Base-by-base conservation (phyloP, 176 grass and related monocot genomes). In the Phoenix roebelenii region DNA sequence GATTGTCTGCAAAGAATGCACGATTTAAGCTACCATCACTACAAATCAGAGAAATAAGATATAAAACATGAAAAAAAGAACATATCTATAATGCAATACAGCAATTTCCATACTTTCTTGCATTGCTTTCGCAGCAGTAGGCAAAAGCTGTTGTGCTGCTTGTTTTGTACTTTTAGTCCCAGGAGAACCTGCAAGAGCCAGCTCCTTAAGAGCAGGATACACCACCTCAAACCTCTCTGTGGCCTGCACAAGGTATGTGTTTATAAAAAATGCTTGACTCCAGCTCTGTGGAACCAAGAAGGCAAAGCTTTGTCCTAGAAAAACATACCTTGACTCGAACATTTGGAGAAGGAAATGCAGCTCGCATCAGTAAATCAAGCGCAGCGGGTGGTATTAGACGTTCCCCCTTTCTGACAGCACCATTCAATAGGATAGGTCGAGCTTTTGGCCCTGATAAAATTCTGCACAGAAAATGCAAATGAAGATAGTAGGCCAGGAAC, bases 211-310 rank as follows among this genome's bases (percentile, higher is more conserved):
- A 74, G 66, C 60, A 26, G 88, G 88, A 56, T 99, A 99, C 48
- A 86, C 79, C 12, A 57, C 67, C 77, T 89, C 88, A 79, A 85
- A 99, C 61, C 94, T 99, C 54, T 99, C 94, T 49, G 88, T 98
- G 59, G 94, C 88, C 93, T 98, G 60, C 50, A 88, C 18, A 67
- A 50, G 16, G 6, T 35, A 30, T 9, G 1, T 24, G 0, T 30
- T 60, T 60, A 44, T 44, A 2, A 12, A 44, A 12, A 44, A 44
- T 44, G 35, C 35, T 44, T 3, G 9, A 44, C 35, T 44, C 35
- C 35, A 44, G 10, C 10, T 44, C 0, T 44, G 35, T 44, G 35
- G 35, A 44, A 44, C 35, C 9, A 44, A 44, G 35, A 44, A 44
- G 35, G 35, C 35, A 44, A 44, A 12, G 35, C 9, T 44, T 39